Evolutionary conservation across 371 early-diverging fungal species (phyloP).

Genomic region (Basidiobolus meristosporus): DNA sequence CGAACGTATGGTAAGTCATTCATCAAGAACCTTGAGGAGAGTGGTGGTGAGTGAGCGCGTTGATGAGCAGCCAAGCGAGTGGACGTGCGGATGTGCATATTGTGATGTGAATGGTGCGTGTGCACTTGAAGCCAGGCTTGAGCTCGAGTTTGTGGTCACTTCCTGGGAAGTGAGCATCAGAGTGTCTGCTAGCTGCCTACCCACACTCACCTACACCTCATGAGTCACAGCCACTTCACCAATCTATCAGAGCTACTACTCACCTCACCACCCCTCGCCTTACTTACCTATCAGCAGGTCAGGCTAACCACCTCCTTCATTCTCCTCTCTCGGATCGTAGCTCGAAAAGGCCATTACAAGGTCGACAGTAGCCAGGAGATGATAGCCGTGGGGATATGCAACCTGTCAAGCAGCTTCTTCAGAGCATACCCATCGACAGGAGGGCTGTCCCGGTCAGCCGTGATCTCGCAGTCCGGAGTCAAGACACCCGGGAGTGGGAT

Average conservation of each 20-base stretch:
- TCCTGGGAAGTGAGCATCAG: too few relatives aligned
- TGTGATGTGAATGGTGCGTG: too few relatives aligned
- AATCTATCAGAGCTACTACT: too few relatives aligned
- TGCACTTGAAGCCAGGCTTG: too few relatives aligned
- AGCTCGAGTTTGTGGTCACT: too few relatives aligned
- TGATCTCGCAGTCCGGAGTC: constrained; percentile 59
- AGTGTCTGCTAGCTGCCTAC: too few relatives aligned
- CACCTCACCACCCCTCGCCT: constrained; percentile 7
- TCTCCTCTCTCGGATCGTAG: constrained; percentile 35
- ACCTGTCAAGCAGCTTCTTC: constrained; percentile 61
- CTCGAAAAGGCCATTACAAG: constrained; percentile 23
- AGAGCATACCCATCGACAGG: constrained; percentile 70
- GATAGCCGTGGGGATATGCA: constrained; percentile 62
- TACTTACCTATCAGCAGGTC: constrained; percentile 23
- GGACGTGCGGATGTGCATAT: constrained; percentile 50
- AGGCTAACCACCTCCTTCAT: constrained; percentile 54
- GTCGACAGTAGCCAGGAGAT: constrained; percentile 61
- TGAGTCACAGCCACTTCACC: too few relatives aligned
- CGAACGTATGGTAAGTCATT: constrained; percentile 66
- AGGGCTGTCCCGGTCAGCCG: constrained; percentile 71
- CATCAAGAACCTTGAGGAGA: constrained; percentile 55
- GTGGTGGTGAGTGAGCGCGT: constrained; percentile 45
- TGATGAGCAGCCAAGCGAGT: too few relatives aligned
- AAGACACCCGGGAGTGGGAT: constrained; percentile 57
- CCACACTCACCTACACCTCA: too few relatives aligned